Conservation (phyloP, 352 stramenopile genomes). For the Phytopythium helicoides region DNA sequence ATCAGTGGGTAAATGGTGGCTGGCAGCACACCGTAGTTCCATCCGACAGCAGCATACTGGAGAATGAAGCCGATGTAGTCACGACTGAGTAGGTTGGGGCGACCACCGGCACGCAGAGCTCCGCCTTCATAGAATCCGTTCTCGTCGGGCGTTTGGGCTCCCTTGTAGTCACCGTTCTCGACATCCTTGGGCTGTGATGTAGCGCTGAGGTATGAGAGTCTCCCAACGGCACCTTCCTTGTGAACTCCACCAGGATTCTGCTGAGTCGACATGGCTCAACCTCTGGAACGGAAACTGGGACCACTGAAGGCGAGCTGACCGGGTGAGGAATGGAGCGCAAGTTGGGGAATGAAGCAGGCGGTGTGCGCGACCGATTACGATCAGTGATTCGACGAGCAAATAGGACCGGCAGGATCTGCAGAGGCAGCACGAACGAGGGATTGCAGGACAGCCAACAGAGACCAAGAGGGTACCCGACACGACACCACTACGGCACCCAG, state of each 20-base stretch:
- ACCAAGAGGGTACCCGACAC: too few species aligned
- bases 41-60: slow-evolving; percentile 14
- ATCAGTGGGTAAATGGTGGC: slow-evolving; percentile 49
- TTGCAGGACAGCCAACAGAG: too few species aligned
- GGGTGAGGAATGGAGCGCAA: too few species aligned
- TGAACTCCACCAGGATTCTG: slow-evolving; percentile 16
- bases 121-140: slow-evolving; percentile 10
- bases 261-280: slow-evolving; percentile 15
- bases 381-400: too few species aligned
- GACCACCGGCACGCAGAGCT: slow-evolving; percentile 29
- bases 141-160: slow-evolving; percentile 19
- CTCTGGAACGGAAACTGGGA: slow-evolving; percentile 10
- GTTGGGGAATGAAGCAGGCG: too few species aligned
- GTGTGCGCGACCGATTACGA: too few species aligned
- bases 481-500: too few species aligned
- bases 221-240: slow-evolving; percentile 23
- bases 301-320: slow-evolving; percentile 8
- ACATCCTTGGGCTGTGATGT: slow-evolving; percentile 10
- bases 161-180: slow-evolving; percentile 8
- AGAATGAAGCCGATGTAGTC: slow-evolving; percentile 26
- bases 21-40: slow-evolving; percentile 25
- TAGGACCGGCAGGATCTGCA: too few species aligned
- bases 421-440: too few species aligned
- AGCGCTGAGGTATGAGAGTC: slow-evolving; percentile 33
- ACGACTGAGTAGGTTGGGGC: slow-evolving; percentile 21